Evolutionary conservation across 768 basidiomycete genomes (phyloP).

Genomic region (Calvatia gigantea): DNA sequence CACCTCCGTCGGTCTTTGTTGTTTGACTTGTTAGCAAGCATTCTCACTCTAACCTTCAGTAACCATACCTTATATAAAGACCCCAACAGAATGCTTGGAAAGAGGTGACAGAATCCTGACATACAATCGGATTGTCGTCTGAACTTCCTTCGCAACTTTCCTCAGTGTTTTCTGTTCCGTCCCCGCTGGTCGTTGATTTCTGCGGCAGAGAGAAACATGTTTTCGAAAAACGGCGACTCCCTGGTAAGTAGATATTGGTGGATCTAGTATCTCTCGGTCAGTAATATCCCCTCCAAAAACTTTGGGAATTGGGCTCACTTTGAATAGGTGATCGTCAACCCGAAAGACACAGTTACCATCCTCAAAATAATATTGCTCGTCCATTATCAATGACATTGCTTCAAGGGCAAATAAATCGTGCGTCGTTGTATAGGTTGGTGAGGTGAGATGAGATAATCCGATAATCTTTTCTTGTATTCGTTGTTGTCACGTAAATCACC

Average conservation of each 20-base stretch:
- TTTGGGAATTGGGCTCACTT: not conserved
- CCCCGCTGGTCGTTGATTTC: not conserved
- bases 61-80: not conserved
- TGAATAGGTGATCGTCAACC: not conserved
- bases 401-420: too few relatives aligned
- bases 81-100: slow-evolving; percentile 2
- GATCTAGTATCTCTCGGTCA: too few relatives aligned
- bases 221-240: too few relatives aligned
- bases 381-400: too few relatives aligned
- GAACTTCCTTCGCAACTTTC: not conserved
- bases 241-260: too few relatives aligned
- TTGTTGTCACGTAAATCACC: too few relatives aligned
- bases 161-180: not conserved
- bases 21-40: too few relatives aligned
- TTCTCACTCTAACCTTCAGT: not conserved
- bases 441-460: too few relatives aligned
- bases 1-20: not conserved
- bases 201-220: not conserved
- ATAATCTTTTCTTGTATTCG: too few relatives aligned
- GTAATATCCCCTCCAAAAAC: too few relatives aligned
- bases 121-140: slow-evolving; percentile 2
- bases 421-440: too few relatives aligned
- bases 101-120: not conserved
- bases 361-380: not conserved
- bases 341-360: not conserved